Percentiles rank a stretch among this genome's conserved stretches.
phyloP scores from a whole-genome alignment of 2,329 filamentous ascomycete genomes.

The Colletotrichum gloeosporioides region DNA sequence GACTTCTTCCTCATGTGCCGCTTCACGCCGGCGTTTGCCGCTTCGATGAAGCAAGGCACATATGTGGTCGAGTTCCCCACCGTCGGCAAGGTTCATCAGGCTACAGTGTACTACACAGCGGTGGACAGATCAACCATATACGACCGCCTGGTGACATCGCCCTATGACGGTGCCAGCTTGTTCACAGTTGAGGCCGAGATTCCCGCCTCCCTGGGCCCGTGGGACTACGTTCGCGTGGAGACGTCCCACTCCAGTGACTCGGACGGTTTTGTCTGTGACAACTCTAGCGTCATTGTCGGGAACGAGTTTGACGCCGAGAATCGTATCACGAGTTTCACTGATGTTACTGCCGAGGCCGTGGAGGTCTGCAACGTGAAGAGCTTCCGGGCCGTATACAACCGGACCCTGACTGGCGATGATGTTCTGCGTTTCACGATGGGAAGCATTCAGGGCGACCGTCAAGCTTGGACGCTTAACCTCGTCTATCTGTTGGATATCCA shows the following conservation, averaged over 20 bases:
- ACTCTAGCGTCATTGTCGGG: constrained; percentile 11
- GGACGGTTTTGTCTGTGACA: constrained; percentile 17
- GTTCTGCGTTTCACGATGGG: constrained; percentile 10
- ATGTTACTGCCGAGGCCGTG: neutral
- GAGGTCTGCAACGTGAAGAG: constrained; percentile 13
- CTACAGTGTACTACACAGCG: constrained; percentile 1
- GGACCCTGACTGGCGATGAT: neutral
- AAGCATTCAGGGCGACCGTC: neutral
- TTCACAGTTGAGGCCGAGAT: constrained; percentile 7
- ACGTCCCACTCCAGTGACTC: neutral
- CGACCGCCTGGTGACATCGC: neutral
- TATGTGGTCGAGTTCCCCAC: constrained; percentile 16
- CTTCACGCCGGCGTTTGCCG: constrained; percentile 5
- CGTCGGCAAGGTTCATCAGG: neutral
- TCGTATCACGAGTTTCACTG: neutral
- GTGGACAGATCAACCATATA: constrained; percentile 5
- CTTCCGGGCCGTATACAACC: constrained; percentile 3
- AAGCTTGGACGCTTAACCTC: neutral
- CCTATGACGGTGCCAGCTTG: neutral
- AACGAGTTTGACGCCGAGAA: neutral
- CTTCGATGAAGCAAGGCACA: constrained; percentile 3
- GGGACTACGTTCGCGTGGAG: constrained; percentile 10
- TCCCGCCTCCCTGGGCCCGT: neutral
- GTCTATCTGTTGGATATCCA: constrained; percentile 5
- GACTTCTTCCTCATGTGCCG: constrained; percentile 21